Base-by-base conservation (phyloP, 495 filamentous ascomycete species). In the Neurospora sp. region DNA sequence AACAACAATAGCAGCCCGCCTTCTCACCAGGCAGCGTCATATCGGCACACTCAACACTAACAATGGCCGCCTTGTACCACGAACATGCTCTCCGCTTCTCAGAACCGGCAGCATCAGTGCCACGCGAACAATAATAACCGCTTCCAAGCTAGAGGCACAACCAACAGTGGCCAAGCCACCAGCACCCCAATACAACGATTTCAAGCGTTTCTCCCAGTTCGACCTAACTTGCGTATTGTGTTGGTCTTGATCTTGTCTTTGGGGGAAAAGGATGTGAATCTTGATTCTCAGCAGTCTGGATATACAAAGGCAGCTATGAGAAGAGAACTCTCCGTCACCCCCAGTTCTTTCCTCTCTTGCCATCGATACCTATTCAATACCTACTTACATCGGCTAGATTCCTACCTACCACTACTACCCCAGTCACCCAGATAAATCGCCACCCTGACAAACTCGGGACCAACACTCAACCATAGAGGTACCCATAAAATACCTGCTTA, bases 181-280 rank as follows among this genome's bases (percentile, higher is more conserved):
- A 8, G 8, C 69, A 7, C 65, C 69, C 45, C 39, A 53, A 27
- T 40, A 65, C 40, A 8, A 27, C 1, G 61, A 37, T 45, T 69
- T 74, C n/a, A 79, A 78, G 70, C 72, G 74, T 41, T 75, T 82
- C 5, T 75, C 74, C 8, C 78, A 80, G 75, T 90, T 90, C 70
- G 84, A 88, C 68, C 83, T 92, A 3, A 78, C 14, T 40, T 40
- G 3, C 39, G 8, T 40, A 40, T 40, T 40, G 39, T 40, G 3
- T 40, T 40, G 39, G 9, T 1, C 39, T 40, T 40, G 39, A 40
- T 40, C 39, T 40, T 40, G 8, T 40, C 39, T 9, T 40, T 40
- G 39, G 39, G 8, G 39, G 9, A 40, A 9, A 37, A 37, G 39
- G 39, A 40, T 40, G 39, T 40, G 8, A 40, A 40, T 10, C 9